Percentiles rank a stretch among this genome's conserved stretches.
Conservation (phyloP, 2,329 filamentous ascomycete species). For the Hortaea werneckii region DNA sequence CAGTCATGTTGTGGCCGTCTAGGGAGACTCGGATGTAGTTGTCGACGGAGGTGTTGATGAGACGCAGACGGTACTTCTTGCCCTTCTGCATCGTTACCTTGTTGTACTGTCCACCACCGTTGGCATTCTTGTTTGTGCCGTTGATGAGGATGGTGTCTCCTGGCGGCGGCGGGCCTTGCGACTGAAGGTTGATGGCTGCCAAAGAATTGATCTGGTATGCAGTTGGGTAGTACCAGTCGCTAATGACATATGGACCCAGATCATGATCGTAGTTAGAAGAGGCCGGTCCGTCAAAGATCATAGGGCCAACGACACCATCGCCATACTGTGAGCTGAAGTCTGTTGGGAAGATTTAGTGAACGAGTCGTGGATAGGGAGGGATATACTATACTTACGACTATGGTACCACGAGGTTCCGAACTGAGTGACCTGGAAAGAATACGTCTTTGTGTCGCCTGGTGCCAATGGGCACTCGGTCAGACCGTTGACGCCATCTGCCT, state of each 20-base stretch:
- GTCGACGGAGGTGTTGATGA: conserved; percentile 33
- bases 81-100: conserved; percentile 15
- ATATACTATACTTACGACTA: conserved; percentile 19
- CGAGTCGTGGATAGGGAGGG: conserved; percentile 22
- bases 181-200: conserved; percentile 23
- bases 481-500: conserved; percentile 40
- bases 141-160: conserved; percentile 27
- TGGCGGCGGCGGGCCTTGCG: conserved; percentile 11
- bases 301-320: conserved; percentile 29
- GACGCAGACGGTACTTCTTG: conserved; percentile 35
- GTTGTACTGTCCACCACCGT: conserved; percentile 15
- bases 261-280: conserved; percentile 28
- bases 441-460: conserved; percentile 29
- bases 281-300: conserved; percentile 31
- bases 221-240: conserved; percentile 27
- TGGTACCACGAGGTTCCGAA: conserved; percentile 32
- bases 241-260: conserved; percentile 29
- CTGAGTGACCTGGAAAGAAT: conserved; percentile 32
- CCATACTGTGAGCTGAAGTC: not conserved
- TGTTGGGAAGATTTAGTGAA: conserved; percentile 29
- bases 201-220: conserved; percentile 19
- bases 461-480: conserved; percentile 43
- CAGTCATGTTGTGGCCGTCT: conserved; percentile 33
- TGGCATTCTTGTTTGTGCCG: conserved; percentile 20
- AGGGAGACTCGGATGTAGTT: conserved; percentile 28